Percentiles rank a stretch among this genome's conserved stretches.
phyloP scores from a whole-genome alignment of 495 filamentous ascomycete genomes.

The Hyaloscypha hepaticicola region DNA sequence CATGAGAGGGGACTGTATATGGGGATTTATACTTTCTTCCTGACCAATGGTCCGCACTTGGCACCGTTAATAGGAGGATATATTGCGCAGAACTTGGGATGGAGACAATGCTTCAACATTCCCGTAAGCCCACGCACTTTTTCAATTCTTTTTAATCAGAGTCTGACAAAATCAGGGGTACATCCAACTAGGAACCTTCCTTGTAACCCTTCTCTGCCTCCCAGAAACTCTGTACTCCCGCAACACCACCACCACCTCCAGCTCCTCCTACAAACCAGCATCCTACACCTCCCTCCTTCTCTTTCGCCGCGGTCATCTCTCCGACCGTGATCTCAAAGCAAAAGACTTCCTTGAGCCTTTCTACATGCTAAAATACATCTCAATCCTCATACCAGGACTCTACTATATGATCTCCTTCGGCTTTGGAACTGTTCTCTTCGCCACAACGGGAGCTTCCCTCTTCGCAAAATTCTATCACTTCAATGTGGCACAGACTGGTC shows the following conservation, averaged over 20 bases:
- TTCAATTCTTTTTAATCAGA: neutral
- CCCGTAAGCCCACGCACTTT: conserved; percentile 6
- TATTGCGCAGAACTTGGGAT: conserved; percentile 39
- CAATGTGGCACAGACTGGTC: conserved; percentile 29
- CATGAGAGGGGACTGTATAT: conserved; percentile 44
- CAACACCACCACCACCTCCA: conserved; percentile 14
- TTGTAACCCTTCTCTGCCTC: conserved; percentile 38
- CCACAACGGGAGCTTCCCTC: conserved; percentile 30
- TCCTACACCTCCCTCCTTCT: neutral
- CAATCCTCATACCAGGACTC: conserved; percentile 29
- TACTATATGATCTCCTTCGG: conserved; percentile 35
- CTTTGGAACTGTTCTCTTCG: conserved; percentile 34
- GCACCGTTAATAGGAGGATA: conserved; percentile 42
- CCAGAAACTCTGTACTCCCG: conserved; percentile 43
- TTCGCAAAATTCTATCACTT: conserved; percentile 33
- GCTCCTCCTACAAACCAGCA: neutral
- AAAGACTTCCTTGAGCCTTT: conserved; percentile 30
- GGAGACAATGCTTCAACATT: conserved; percentile 44
- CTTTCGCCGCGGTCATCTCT: neutral
- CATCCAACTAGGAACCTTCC: conserved; percentile 35
- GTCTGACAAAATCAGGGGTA: conserved; percentile 20
- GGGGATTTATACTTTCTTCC: conserved; percentile 42
- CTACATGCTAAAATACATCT: conserved; percentile 33
- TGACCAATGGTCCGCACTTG: conserved; percentile 40
- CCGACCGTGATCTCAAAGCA: conserved; percentile 22